Evolutionary conservation across 108 stramenopile genomes (phyloP), one percentile per base, ranked within the genome.

Genomic region (Conticribra weissflogii): DNA sequence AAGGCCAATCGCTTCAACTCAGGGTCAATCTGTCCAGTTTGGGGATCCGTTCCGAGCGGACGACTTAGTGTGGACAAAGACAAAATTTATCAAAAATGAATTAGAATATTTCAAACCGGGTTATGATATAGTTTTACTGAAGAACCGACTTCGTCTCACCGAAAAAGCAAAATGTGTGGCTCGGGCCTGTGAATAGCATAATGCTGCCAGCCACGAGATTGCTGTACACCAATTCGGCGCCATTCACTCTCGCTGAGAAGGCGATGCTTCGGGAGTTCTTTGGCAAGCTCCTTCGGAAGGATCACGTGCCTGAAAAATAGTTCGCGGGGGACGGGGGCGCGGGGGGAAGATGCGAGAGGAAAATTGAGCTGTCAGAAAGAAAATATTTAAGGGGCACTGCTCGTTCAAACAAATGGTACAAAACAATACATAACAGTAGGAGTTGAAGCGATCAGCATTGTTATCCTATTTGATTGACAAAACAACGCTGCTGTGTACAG

Each of bases 141-240:
- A 41, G 5, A 41, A 41, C 36, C 36, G 12, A 5, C 8, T 9
- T 9, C 5, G 12, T 9, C 36, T 41, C 36, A 41, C 36, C 98
- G 93, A 85, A 99, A 99, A 29, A 99, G 80, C 32, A 99, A 89
- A 71, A 99, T 98, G 82, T 99, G 97, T 31, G 96, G 98, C 76
- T 99, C 98, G 12, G 98, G 98, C 32, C 93, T 89, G 74, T 99
- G 98, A 70, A 97, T 96, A 27, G 98, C 97, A 83, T 98, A 99
- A 69, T 99, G 98, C 70, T 94, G 85, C 98, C 98, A 99, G 36
- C 98, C 98, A 32, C 98, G 91, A 76, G 85, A 88, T 85, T 98
- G 97, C 86, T 99, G 98, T 15, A 99, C 96, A 5, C 97, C 97
- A 51, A 97, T 88, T 27, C 86, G 88, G 51, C 98, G 85, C 98